A percentile compares a stretch with the other conserved stretches of the same genome.
Evolutionary conservation across 1,139 yeast genomes (phyloP).

Genomic region (Pichia sp.): DNA sequence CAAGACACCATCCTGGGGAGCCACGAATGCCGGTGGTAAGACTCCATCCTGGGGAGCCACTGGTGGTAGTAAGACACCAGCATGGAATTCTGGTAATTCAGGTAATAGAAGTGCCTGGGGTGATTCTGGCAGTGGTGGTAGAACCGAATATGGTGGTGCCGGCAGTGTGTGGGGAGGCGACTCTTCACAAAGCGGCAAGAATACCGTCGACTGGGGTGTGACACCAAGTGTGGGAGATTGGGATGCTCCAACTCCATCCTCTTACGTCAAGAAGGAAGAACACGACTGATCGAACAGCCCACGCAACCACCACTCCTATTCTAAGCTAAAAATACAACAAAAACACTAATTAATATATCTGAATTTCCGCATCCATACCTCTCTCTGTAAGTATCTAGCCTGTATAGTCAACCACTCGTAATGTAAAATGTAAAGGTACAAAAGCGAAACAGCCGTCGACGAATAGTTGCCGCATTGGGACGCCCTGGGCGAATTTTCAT

Average conservation of each 20-base stretch:
- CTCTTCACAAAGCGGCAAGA: constrained; percentile 5
- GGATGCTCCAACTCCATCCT: constrained; percentile 36
- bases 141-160: constrained; percentile 49
- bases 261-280: constrained; percentile 21
- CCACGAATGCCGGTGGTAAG: constrained; percentile 42
- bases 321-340: no score
- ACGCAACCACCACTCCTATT: no score
- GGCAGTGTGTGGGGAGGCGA: constrained; percentile 44
- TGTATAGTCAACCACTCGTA: no score
- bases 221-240: constrained; percentile 43
- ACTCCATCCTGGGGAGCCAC: constrained; percentile 47
- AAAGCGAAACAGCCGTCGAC: no score
- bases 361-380: no score
- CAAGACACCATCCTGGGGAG: constrained; percentile 51
- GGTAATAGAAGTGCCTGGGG: constrained; percentile 42
- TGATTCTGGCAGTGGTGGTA: constrained; percentile 40
- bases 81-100: constrained; percentile 38
- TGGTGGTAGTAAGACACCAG: constrained; percentile 43
- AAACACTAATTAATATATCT: no score
- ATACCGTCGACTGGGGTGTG: constrained; percentile 32
- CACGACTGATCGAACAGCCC: constrained; percentile 18
- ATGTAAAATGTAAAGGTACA: no score
- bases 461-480: no score
- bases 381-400: no score
- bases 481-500: no score